Conservation (phyloP, 495 filamentous ascomycete species). For the Halenospora varia region DNA sequence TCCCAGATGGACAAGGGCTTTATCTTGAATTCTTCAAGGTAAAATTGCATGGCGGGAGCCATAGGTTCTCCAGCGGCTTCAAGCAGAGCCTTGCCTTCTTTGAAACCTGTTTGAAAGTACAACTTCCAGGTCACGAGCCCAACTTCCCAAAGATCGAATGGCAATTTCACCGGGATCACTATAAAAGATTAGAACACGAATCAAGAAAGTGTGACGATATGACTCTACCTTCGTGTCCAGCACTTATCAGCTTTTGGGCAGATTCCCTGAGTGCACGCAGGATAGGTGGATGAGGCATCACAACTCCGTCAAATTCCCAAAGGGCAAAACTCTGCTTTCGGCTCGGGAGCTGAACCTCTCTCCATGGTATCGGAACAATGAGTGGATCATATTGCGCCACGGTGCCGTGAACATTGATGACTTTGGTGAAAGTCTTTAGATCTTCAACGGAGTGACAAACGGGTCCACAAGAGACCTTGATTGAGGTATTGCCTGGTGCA, state of each 20-base stretch:
- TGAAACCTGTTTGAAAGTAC: slow-evolving; percentile 44
- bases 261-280: slow-evolving; percentile 39
- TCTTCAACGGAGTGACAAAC: slow-evolving; percentile 41
- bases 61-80: slow-evolving; percentile 48
- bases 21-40: not conserved
- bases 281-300: slow-evolving; percentile 50
- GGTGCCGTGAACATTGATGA: slow-evolving; percentile 47
- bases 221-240: slow-evolving; percentile 43
- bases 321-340: slow-evolving; percentile 45
- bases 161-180: not conserved
- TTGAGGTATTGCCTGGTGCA: slow-evolving; percentile 18
- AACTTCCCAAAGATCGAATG: not conserved
- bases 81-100: slow-evolving; percentile 32
- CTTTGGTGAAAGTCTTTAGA: slow-evolving; percentile 47
- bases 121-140: slow-evolving; percentile 21
- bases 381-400: slow-evolving; percentile 57
- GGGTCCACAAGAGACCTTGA: slow-evolving; percentile 25
- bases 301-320: slow-evolving; percentile 49
- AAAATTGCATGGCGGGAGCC: not conserved
- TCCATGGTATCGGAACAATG: slow-evolving; percentile 56
- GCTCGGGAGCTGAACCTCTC: slow-evolving; percentile 24
- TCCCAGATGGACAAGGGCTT: not conserved
- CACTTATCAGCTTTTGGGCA: slow-evolving; percentile 39
- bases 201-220: not conserved
- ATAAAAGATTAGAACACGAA: too few species aligned